Evolutionary conservation across 2,329 filamentous ascomycete species (phyloP).

Genomic region (Apiospora aurea): DNA sequence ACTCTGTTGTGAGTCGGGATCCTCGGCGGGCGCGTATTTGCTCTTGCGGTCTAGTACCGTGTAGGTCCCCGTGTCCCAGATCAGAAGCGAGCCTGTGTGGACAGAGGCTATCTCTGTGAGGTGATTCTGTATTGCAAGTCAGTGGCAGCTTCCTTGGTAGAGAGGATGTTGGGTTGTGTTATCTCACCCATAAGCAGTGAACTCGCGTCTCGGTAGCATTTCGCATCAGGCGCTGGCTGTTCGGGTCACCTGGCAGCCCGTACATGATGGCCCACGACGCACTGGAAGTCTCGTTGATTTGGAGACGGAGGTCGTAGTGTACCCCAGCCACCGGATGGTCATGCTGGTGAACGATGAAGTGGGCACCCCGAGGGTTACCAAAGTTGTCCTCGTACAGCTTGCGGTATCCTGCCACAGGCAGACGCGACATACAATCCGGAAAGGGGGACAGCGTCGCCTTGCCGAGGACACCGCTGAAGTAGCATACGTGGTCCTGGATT

Average conservation of each 20-base stretch:
- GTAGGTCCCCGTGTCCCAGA: slow-evolving; percentile 70
- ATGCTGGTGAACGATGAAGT: slow-evolving; percentile 77
- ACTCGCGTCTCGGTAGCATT: slow-evolving; percentile 69
- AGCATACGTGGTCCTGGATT: slow-evolving; percentile 46
- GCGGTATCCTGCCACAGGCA: slow-evolving; percentile 45
- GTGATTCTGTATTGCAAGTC: slow-evolving; percentile 56
- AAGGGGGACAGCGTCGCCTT: slow-evolving; percentile 36
- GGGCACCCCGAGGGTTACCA: slow-evolving; percentile 47
- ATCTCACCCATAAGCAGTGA: slow-evolving; percentile 63
- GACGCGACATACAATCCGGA: slow-evolving; percentile 36
- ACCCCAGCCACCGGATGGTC: slow-evolving; percentile 73
- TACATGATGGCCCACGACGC: slow-evolving; percentile 72
- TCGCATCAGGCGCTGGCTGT: slow-evolving; percentile 59
- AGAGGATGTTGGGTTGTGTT: not conserved
- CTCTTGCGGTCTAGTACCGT: slow-evolving; percentile 54
- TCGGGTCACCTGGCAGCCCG: slow-evolving; percentile 64
- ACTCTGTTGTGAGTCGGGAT: slow-evolving; percentile 45
- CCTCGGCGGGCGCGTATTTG: slow-evolving; percentile 41
- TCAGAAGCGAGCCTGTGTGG: slow-evolving; percentile 63
- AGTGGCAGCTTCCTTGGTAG: not conserved
- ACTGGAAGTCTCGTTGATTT: slow-evolving; percentile 72
- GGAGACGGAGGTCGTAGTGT: slow-evolving; percentile 74
- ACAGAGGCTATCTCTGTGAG: slow-evolving; percentile 64
- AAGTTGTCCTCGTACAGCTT: slow-evolving; percentile 46
- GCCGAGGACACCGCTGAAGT: slow-evolving; percentile 47